Evolutionary conservation across 2,329 filamentous ascomycete species (phyloP).

Genomic region (Pseudogymnoascus sp.): DNA sequence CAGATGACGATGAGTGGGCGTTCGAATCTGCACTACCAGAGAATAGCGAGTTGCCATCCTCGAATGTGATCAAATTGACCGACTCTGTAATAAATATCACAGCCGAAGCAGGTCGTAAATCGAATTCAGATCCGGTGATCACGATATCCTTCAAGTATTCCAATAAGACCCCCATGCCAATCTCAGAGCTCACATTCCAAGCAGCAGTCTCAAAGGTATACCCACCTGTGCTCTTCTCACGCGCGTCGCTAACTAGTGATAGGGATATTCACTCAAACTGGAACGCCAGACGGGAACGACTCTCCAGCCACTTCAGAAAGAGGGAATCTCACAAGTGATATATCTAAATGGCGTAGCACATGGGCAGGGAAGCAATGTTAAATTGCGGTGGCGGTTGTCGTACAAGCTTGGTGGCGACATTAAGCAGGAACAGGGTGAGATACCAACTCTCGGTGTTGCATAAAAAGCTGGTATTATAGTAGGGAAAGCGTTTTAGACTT

Average conservation of each 20-base stretch:
- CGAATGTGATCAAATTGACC: slow-evolving; percentile 55
- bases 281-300: slow-evolving; percentile 76
- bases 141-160: slow-evolving; percentile 72
- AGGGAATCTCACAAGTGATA: slow-evolving; percentile 75
- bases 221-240: slow-evolving; percentile 1
- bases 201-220: slow-evolving; percentile 85
- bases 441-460: slow-evolving; percentile 68
- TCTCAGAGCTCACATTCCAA: slow-evolving; percentile 81
- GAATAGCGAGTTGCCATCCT: slow-evolving; percentile 35
- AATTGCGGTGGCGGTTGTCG: slow-evolving; percentile 80
- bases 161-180: slow-evolving; percentile 62
- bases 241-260: slow-evolving; percentile 15
- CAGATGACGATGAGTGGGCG: slow-evolving; percentile 85
- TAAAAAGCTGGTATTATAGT: slow-evolving; percentile 28
- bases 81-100: slow-evolving; percentile 64
- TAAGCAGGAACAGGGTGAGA: slow-evolving; percentile 76
- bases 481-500: slow-evolving; percentile 6
- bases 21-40: slow-evolving; percentile 81
- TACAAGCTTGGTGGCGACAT: slow-evolving; percentile 62
- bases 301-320: slow-evolving; percentile 59
- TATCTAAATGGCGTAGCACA: slow-evolving; percentile 65
- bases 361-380: slow-evolving; percentile 65
- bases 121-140: slow-evolving; percentile 38
- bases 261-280: slow-evolving; percentile 75
- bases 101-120: slow-evolving; percentile 58